A percentile compares a stretch with the other conserved stretches of the same genome.
Conservation (phyloP, 2,329 filamentous ascomycete species). For the Cryphonectria radicalis region DNA sequence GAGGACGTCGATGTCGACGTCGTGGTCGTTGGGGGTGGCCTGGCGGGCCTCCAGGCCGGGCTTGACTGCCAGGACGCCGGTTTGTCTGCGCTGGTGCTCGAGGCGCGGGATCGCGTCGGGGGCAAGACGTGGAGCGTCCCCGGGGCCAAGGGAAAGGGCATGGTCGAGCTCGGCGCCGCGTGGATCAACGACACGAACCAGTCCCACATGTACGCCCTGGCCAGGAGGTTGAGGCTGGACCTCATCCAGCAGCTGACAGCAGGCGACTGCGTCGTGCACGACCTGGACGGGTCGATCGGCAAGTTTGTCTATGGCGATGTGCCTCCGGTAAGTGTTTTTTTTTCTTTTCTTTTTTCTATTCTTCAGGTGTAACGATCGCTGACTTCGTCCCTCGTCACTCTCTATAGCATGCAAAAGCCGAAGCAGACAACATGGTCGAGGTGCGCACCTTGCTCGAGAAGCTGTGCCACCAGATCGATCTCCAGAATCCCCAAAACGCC, state of each 20-base stretch:
- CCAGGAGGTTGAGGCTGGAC: conserved; percentile 46
- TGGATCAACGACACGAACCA: conserved; percentile 65
- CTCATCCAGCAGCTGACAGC: conserved; percentile 52
- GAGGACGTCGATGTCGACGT: conserved; percentile 33
- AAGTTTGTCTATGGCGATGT: conserved; percentile 15
- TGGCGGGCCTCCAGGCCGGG: conserved; percentile 45
- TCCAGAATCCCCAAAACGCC: no score
- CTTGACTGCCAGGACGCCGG: conserved; percentile 41
- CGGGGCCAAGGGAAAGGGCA: conserved; percentile 38
- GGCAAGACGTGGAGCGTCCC: conserved; percentile 54
- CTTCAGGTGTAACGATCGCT: no score
- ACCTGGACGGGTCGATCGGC: conserved; percentile 38
- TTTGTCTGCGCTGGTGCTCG: conserved; percentile 49
- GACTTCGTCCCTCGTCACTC: no score
- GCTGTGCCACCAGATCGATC: no score
- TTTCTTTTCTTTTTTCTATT: no score
- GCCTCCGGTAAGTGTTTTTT: conserved; percentile 3
- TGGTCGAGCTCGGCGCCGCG: conserved; percentile 58
- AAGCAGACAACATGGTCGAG: no score
- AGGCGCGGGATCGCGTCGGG: conserved; percentile 54
- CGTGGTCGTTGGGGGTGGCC: conserved; percentile 51
- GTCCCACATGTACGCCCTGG: conserved; percentile 47
- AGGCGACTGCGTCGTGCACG: conserved; percentile 49
- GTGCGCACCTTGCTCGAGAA: no score
- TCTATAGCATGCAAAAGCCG: no score